Base-by-base conservation (phyloP, 805 yeast genomes). In the Naumovozyma castellii region DNA sequence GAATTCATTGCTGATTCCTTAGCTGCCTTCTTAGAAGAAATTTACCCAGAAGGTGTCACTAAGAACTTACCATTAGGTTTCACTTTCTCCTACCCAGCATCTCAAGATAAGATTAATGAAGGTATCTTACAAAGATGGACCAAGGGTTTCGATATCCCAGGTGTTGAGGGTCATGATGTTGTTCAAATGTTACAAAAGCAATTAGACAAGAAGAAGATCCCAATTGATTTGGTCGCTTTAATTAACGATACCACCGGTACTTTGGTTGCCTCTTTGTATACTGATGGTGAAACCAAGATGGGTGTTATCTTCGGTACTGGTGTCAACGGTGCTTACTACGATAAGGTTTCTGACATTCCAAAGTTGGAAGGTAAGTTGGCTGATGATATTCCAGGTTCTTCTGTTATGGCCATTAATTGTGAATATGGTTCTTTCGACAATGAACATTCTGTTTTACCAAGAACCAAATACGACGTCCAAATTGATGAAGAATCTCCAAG, bases 221-320 rank as follows among this genome's bases (percentile, higher is more conserved):
- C 95, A 46, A 83, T 88, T 53, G 72, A 76, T 36, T 90, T 88
- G 41, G 86, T 84, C 46, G 95, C 97, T 35, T 70, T 88, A 59
- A 88, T 88, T 65, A 88, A 88, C 67, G 97, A 88, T 62, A 90
- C 97, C 49, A 84, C 95, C 35, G 97, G 97, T 62, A 90, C 97
- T 32, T 70, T 90, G 54, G 94, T 88, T 44, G 97, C 97, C 18
- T 86, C 96, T 38, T 78, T 82, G 72, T 90, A 90, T 68, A 75
- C 90, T 38, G 95, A 88, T 59, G 76, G 88, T 20, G 76, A 76
- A 53, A 79, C 95, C 48, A 79, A 80, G 64, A 83, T 87, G 88
- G 97, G 97, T 42, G 75, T 85, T 57, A 90, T 88, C 53, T 88
- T 87, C 61, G 97, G 97, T 59, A 88, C 97, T 36, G 97, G 97